Percentiles rank a stretch among this genome's conserved stretches.
Evolutionary conservation across 2,329 filamentous ascomycete species (phyloP).

Genomic region (Paecilomyces variotii): DNA sequence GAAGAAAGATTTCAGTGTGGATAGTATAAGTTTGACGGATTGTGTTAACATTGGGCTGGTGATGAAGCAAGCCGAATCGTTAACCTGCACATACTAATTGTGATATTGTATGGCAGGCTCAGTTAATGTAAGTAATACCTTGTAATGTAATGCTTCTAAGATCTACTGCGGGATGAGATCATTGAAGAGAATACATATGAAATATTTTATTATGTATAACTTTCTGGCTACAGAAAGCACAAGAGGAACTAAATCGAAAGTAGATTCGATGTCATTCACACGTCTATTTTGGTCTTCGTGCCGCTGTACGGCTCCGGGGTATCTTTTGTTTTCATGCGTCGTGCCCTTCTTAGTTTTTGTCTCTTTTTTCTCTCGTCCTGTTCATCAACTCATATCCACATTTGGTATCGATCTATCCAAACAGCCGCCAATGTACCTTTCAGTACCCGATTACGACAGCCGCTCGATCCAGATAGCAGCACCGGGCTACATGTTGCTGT

Average conservation of each 20-base stretch:
- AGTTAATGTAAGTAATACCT: too few species aligned
- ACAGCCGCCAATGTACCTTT: background rate
- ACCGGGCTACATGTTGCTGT: background rate
- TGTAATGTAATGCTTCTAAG: background rate
- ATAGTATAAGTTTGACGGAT: too few species aligned
- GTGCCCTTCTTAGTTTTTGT: background rate
- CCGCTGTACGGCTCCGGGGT: background rate
- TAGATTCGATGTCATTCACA: background rate
- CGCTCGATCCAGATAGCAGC: background rate
- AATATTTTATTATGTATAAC: background rate
- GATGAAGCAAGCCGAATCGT: too few species aligned
- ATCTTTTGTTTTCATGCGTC: background rate
- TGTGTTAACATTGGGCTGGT: too few species aligned
- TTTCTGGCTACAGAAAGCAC: background rate
- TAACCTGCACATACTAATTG: too few species aligned
- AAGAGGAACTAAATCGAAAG: background rate
- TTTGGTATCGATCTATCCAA: background rate
- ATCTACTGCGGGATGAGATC: background rate
- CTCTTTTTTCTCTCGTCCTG: background rate
- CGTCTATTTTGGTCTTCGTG: background rate
- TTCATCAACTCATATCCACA: background rate
- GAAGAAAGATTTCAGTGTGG: too few species aligned
- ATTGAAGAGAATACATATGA: background rate
- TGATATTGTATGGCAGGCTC: too few species aligned
- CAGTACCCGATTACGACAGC: too few species aligned